Percentiles rank a stretch among this genome's conserved stretches.
Evolutionary conservation across 176 grass and related monocot species (phyloP).

Genomic region (Eleusine indica): DNA sequence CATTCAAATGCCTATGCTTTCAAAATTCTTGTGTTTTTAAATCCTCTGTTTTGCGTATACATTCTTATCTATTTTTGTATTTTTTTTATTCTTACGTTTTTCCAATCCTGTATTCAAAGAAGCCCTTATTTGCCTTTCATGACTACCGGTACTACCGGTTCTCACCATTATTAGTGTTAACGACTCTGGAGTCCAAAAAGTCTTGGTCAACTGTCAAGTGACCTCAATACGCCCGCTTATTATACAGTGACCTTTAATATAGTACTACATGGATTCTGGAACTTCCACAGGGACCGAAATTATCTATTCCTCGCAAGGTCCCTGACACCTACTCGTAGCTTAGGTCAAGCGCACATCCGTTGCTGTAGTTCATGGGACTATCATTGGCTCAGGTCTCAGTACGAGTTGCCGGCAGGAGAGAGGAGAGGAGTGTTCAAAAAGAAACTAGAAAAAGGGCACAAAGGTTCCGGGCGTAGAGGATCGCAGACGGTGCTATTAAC

Average conservation of each 20-base stretch:
- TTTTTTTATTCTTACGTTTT: too few relatives aligned
- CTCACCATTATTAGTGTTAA: not conserved
- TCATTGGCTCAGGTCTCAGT: not conserved
- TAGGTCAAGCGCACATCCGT: not conserved
- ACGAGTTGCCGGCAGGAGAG: not conserved
- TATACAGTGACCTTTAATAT: not conserved
- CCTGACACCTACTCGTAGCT: not conserved
- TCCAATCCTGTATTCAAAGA: too few relatives aligned
- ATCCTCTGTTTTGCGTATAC: too few relatives aligned
- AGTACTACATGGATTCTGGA: not conserved
- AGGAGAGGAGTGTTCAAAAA: too few relatives aligned
- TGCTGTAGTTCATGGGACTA: not conserved
- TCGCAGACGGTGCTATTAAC: not conserved
- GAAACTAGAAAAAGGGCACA: not conserved
- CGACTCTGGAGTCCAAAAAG: not conserved
- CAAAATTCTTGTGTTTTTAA: too few relatives aligned
- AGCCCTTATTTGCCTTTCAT: too few relatives aligned
- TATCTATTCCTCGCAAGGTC: not conserved
- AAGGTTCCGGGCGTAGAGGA: not conserved
- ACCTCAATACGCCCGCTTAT: not conserved
- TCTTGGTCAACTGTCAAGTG: slow-evolving; percentile 22
- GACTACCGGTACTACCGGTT: too few relatives aligned
- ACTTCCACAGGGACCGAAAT: not conserved
- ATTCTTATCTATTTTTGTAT: too few relatives aligned
- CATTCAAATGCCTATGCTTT: too few relatives aligned